A percentile compares a stretch with the other conserved stretches of the same genome.
Evolutionary conservation across 164 flowering plant species (phyloP).

Genomic region (Malania oleifera): DNA sequence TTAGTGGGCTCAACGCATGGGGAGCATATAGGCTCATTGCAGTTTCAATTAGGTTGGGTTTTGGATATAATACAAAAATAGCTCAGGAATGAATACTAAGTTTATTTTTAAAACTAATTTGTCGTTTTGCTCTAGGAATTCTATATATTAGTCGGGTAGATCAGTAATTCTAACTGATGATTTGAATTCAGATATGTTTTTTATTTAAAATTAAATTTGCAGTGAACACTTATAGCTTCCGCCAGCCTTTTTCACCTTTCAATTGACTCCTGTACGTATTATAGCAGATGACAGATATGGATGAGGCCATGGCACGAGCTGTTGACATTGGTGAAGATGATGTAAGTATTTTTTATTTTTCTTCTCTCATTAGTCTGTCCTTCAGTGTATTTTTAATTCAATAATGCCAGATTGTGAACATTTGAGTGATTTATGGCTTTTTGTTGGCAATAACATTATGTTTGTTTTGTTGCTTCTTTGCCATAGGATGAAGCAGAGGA

Average conservation of each 20-base stretch:
- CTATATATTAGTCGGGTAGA: no score
- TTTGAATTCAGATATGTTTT: neutral
- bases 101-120: no score
- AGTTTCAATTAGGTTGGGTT: neutral
- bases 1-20: no score
- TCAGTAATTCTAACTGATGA: no score
- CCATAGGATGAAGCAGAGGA: slow-evolving; percentile 55
- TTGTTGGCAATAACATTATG: neutral
- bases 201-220: neutral
- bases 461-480: slow-evolving; percentile 4
- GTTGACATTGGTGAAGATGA: slow-evolving; percentile 97
- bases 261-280: slow-evolving; percentile 7
- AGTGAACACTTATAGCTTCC: neutral
- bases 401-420: no score
- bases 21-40: neutral
- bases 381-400: no score
- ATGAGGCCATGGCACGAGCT: slow-evolving; percentile 95
- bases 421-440: no score
- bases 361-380: neutral
- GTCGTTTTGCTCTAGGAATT: no score
- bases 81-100: no score
- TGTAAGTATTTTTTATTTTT: slow-evolving; percentile 32
- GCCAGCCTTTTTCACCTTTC: neutral
- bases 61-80: neutral
- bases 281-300: slow-evolving; percentile 63